These are phyloP conservation scores for Lepiota brunneoincarnata DNA, from an alignment of 768 basidiomycete species.

Conservation along the genomic window DNA sequence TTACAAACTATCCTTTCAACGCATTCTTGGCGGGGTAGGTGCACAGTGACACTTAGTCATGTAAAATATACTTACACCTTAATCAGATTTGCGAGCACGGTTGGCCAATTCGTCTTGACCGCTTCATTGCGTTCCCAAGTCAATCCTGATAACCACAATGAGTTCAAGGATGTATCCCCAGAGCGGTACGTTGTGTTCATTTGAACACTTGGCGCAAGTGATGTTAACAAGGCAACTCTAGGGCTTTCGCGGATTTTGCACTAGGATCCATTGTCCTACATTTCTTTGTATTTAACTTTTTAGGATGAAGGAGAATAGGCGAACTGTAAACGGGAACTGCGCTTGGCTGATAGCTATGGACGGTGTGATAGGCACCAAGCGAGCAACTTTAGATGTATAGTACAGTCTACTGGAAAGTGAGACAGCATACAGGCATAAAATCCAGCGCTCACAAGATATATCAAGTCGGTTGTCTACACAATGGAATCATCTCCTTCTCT, in stretches of 20 bases:
- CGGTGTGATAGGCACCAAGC: too few relatives aligned
- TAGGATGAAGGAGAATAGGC: conserved; percentile 58
- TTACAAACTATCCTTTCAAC: conserved; percentile 96
- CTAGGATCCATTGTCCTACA: conserved; percentile 94
- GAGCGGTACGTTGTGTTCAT: conserved; percentile 66
- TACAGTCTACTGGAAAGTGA: conserved; percentile 1
- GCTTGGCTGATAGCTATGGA: too few relatives aligned
- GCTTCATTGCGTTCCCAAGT: conserved; percentile 92
- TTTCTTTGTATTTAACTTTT: conserved; percentile 98
- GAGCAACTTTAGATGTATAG: neutral
- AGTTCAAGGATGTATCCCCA: conserved; percentile 90
- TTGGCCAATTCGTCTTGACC: conserved; percentile 95
- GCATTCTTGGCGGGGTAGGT: conserved; percentile 94
- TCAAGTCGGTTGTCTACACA: neutral
- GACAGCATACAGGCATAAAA: neutral
- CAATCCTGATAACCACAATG: conserved; percentile 75
- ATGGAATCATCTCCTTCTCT: conserved; percentile 42
- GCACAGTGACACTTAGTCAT: neutral
- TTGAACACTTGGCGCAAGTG: neutral
- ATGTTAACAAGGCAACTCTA: conserved; percentile 28
- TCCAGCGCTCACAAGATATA: neutral
- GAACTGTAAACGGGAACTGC: conserved; percentile 9
- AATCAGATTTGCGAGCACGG: conserved; percentile 84
- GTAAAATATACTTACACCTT: neutral
- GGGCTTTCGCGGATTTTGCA: conserved; percentile 97